Base-by-base conservation (phyloP, 208 protist species). In the Vickermania ingenoplastis region DNA sequence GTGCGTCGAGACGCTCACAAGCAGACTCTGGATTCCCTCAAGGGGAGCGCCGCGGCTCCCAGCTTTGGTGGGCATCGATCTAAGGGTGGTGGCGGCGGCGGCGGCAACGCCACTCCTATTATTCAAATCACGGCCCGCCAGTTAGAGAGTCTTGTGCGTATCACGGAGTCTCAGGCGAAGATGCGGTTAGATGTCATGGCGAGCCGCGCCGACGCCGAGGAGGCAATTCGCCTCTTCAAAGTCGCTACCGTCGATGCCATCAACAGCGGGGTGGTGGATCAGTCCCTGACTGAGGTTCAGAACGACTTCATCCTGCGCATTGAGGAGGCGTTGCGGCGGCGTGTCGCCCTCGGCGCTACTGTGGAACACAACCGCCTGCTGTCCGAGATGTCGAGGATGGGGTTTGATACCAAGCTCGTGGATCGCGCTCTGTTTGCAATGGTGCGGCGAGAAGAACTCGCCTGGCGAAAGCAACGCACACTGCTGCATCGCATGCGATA, bases 111-210 rank as follows among this genome's bases (percentile, higher is more conserved):
- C n/a, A 68, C 75, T 2, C 83, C 88, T 17, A 93, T 92, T 57
- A 92, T 92, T 61, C 96, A 97, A 56, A 97, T 99, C 59, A 99
- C 97, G 2, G 91, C 98, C 7, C 83, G 98, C 29, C 92, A 97
- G 73, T 71, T 97, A 41, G 93, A 97, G 66, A 94, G 91, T 45
- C 61, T 99, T 14, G 88, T 99, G 41, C 88, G 98, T 54, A 98
- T 99, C 24, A 96, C 96, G 0, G 98, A 99, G 74, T 89, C 96
- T 4, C 61, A 99, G 25, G 98, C 98, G 4, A 96, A 93, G 58
- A 99, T 99, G 96, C 72, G 77, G 0, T 69, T 99, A 0, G 75
- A 88, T 48, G 75, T 81, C 22, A 65, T 92, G n/a, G 95, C 95
- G 5, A 92, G 69, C 21, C 79, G 74, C 52, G 63, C 66, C 3